These are phyloP conservation scores for Candida tetrigidarum DNA, from an alignment of 1,139 yeast genomes.

Conservation along the genomic window DNA sequence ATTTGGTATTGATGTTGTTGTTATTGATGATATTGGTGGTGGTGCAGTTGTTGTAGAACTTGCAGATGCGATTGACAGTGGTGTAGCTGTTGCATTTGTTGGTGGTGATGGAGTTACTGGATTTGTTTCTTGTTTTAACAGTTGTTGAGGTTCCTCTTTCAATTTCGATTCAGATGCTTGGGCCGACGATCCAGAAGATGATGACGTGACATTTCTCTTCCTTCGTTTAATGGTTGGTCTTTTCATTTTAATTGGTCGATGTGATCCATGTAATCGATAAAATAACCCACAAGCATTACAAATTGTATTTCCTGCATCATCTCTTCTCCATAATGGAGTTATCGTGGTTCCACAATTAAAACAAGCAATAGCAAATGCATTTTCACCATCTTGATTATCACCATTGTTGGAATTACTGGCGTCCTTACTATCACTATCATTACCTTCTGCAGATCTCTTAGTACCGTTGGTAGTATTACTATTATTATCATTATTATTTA, in stretches of 20 bases:
- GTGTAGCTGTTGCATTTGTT: not conserved
- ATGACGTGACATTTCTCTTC: constrained; percentile 44
- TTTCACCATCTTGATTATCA: constrained; percentile 23
- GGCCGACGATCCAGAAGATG: no score
- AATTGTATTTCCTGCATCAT: constrained; percentile 77
- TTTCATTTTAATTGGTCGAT: constrained; percentile 79
- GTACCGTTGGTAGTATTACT: no score
- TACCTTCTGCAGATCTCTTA: not conserved
- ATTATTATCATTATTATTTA: no score
- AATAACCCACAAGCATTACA: constrained; percentile 92
- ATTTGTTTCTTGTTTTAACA: constrained; percentile 1
- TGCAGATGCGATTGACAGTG: not conserved
- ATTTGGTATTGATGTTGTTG: not conserved
- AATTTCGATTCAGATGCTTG: constrained; percentile 15
- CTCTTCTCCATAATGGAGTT: constrained; percentile 89
- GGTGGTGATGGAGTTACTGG: constrained; percentile 9
- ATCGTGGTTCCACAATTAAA: constrained; percentile 83
- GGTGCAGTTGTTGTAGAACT: not conserved
- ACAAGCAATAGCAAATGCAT: constrained; percentile 69
- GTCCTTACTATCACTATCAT: constrained; percentile 1
- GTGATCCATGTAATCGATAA: constrained; percentile 74
- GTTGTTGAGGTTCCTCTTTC: constrained; percentile 15
- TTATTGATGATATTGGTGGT: no score
- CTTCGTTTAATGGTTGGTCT: constrained; percentile 76
- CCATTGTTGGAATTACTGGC: no score